Percentiles rank a stretch among this genome's conserved stretches.
Evolutionary conservation across 352 stramenopile species (phyloP).

Genomic region (Plasmopara muralis): DNA sequence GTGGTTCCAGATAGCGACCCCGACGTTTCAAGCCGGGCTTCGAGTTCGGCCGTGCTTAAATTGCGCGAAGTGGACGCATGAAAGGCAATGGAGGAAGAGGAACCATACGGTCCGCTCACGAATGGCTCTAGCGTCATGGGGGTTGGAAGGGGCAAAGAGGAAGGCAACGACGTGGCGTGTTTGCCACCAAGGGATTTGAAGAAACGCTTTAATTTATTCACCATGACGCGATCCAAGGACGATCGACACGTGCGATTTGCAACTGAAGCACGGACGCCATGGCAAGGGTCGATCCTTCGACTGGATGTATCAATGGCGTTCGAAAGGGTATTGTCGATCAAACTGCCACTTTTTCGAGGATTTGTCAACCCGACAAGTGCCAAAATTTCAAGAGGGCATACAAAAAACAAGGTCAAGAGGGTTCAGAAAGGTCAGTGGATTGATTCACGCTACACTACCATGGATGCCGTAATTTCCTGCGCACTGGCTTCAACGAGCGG

Average conservation of each 20-base stretch:
- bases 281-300: too few species aligned
- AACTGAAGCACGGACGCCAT: too few species aligned
- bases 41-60: conserved; percentile 21
- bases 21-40: conserved; percentile 26
- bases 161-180: conserved; percentile 18
- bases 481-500: conserved; percentile 3
- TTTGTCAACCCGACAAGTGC: too few species aligned
- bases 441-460: conserved; percentile 6
- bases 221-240: conserved; percentile 16
- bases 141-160: neutral
- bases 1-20: conserved; percentile 18
- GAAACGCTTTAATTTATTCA: conserved; percentile 48
- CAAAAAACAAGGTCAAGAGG: too few species aligned
- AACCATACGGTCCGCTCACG: conserved; percentile 31
- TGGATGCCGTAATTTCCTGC: conserved; percentile 25
- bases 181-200: conserved; percentile 43
- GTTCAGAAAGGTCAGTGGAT: neutral
- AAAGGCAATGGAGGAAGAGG: conserved; percentile 30
- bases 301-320: too few species aligned
- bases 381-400: too few species aligned
- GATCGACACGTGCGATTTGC: too few species aligned
- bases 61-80: conserved; percentile 25
- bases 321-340: too few species aligned
- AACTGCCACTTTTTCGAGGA: neutral
- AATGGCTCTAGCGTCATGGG: conserved; percentile 14